Base-by-base conservation (phyloP, 2,329 filamentous ascomycete species). In the Sphaceloma murrayae region DNA sequence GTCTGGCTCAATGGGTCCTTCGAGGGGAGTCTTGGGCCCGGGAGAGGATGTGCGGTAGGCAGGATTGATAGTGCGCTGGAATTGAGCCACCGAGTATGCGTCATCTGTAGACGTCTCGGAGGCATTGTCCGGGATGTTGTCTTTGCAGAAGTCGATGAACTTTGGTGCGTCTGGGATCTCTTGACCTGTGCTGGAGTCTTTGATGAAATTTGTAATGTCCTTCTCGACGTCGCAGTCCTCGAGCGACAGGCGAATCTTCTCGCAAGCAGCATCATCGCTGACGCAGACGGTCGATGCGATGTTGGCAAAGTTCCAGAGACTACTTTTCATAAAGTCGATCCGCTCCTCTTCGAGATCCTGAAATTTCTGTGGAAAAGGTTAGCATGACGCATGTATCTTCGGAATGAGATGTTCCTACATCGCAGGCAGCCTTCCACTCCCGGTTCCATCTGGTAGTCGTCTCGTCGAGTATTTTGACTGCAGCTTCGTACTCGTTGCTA, bases 121-220 rank as follows among this genome's bases (percentile, higher is more conserved):
- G 53, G 79, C 78, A 27, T 77, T 79, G 54, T 98, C 91, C 45
- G 80, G 68, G 27, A 73, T 73, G 60, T 94, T 88, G 11, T 89
- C 91, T 8, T 91, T 82, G 61, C 86, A 93, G 63, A 96, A 98
- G 68, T 98, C 95, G 76, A 98, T 95, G 62, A 95, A 98, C 62
- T 87, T 95, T 32, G 91, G 91, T 17, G 91, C 78, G 61, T 95
- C 91, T 1, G 91, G 93, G 34, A 98, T 98, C 62, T 98, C 93
- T 62, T 96, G 89, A 4, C 91, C 88, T 2, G 91, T 98, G 16
- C 89, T 89, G 51, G 68, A 76, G 36, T 94, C 87, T 50, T 74
- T 82, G 65, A 98, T 98, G 67, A 98, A 98, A 50, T 65, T 69
- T 16, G 78, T 67, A 50, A 98, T 95, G 60, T 98, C 93, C 62